Base-by-base conservation (phyloP, 2,329 filamentous ascomycete species). In the Aspergillus eucalypticola region DNA sequence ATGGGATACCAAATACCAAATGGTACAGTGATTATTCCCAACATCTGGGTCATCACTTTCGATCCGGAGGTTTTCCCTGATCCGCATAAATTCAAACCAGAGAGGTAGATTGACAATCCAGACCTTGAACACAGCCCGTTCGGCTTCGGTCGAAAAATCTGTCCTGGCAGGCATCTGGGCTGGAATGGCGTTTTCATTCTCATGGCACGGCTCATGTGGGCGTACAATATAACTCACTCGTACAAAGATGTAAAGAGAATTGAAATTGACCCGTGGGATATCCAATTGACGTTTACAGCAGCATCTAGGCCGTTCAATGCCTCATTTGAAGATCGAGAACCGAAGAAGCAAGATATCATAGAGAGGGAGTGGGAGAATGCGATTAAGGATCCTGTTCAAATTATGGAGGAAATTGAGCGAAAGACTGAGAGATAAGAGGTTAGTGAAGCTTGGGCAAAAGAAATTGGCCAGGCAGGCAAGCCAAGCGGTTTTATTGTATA, bases 21-120 rank as follows among this genome's bases (percentile, higher is more conserved):
- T 35, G 75, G 72, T 2, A 63, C 73, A 5, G 27, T 75, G 1
- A 56, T 78, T 2, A 58, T 76, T 15, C 64, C 71, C 2, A 76
- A 75, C 42, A 35, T 48, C 15, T 56, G 53, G 53, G 41, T 19
- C 27, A 39, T 52, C 29, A 11, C 27, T 2, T 39, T 27, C 10
- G 13, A 57, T 15, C 29, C 21, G 11, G n/a, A 48, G 13, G 13
- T 27, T 3, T 57, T 35, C 8, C 17, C 27, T 1, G 49, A 52
- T 10, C 49, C 29, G 29, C 7, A 52, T 19, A n/a, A 19, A 2
- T 52, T 49, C 29, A 42, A 32, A 6, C 54, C 54, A 3, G 54
- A 57, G 6, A 19, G 44, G 3, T 57, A 44, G 54, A 42, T 57
- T 13, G 5, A 38, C 1, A 29, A 57, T 8, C 21, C 44, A 2